Percentiles rank a stretch among this genome's conserved stretches.
These are phyloP conservation scores for Elaeis oleifera DNA, from an alignment of 202 grass and related monocot genomes.

Conservation along the genomic window DNA sequence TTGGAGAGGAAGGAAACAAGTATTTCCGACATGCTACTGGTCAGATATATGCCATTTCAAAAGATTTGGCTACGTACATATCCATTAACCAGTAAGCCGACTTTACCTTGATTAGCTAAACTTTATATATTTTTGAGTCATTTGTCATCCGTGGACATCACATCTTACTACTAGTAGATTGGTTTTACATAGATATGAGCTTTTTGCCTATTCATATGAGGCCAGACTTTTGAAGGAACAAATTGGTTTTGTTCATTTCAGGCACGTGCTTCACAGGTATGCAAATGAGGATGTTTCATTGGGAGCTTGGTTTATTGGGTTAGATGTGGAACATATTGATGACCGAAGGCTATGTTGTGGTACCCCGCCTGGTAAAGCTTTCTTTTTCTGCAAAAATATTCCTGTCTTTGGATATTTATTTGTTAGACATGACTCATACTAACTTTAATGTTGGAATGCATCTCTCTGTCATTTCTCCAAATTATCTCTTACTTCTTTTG, in stretches of 20 bases:
- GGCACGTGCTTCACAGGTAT: conserved; percentile 15
- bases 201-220: no score
- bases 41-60: conserved; percentile 17
- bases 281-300: conserved; percentile 16
- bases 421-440: no score
- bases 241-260: not conserved
- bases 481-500: no score
- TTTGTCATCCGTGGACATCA: no score
- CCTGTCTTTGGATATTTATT: no score
- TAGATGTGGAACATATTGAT: conserved; percentile 13
- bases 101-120: not conserved
- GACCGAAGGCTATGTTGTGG: conserved; percentile 8
- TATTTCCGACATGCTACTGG: conserved; percentile 15
- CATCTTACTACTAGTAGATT: no score
- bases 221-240: no score
- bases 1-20: conserved; percentile 10
- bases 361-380: conserved; percentile 6
- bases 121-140: no score
- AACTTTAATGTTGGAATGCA: no score
- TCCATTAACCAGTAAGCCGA: conserved; percentile 7
- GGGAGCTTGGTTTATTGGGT: conserved; percentile 11
- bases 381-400: conserved; percentile 1
- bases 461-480: no score
- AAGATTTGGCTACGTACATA: conserved; percentile 6
- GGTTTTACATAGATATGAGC: no score